Base-by-base conservation (phyloP, 2,329 filamentous ascomycete genomes). In the Verticillium isaacii region DNA sequence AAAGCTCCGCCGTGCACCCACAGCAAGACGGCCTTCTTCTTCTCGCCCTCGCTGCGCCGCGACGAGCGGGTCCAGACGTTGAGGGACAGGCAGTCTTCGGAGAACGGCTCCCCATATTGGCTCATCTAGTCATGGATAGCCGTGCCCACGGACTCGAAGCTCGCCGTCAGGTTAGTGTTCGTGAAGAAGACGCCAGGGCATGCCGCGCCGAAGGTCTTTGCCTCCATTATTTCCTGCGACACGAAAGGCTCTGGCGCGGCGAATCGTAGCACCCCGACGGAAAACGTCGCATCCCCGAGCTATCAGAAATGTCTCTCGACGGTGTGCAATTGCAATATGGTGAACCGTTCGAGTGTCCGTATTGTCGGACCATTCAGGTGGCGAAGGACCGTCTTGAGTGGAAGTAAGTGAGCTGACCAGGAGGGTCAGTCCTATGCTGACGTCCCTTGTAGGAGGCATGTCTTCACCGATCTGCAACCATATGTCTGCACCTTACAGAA, bases 231-330 rank as follows among this genome's bases (percentile, higher is more conserved):
- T n/a, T 36, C 37, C 25, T 57, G 62, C 39, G 56, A 60, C 41
- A 57, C 58, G 8, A 61, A 58, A 56, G 64, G 58, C 37, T 64
- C 60, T 15, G 55, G 55, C 3, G 55, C 17, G n/a, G 55, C 55
- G 55, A 87, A 86, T 5, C 86, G 80, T 1, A 81, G 80, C 32
- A 80, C 72, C 0, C 84, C 85, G 37, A 83, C 78, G n/a, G n/a
- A n/a, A n/a, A n/a, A n/a, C n/a, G n/a, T n/a, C n/a, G n/a, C n/a
- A n/a, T n/a, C n/a, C n/a, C n/a, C n/a, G n/a, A n/a, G n/a, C n/a
- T n/a, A n/a, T n/a, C n/a, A n/a, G n/a, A n/a, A n/a, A n/a, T n/a
- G n/a, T n/a, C n/a, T n/a, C n/a, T n/a, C n/a, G n/a, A n/a, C n/a
- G n/a, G n/a, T n/a, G n/a, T n/a, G n/a, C n/a, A n/a, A n/a, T n/a